Conservation (phyloP, 768 basidiomycete species). For the Galerina sulciceps region DNA sequence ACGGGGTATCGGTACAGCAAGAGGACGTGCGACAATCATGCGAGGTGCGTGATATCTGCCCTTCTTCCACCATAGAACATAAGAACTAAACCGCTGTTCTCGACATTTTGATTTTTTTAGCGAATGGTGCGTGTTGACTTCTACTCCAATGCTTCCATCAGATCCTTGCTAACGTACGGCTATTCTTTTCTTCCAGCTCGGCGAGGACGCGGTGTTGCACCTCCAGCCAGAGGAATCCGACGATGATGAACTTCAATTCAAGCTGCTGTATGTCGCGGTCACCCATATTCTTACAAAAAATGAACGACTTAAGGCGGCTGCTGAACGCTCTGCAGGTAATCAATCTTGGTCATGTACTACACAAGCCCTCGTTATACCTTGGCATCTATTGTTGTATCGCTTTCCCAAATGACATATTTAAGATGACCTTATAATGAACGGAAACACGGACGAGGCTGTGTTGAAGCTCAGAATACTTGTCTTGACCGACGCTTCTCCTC, state of each 20-base stretch:
- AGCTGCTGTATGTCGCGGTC: background rate
- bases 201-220: conserved; percentile 81
- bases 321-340: no score
- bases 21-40: conserved; percentile 99
- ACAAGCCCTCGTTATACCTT: background rate
- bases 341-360: background rate
- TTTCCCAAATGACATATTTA: background rate
- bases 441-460: no score
- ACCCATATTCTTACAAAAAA: background rate
- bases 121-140: conserved; percentile 67
- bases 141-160: conserved; percentile 12
- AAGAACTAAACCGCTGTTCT: conserved; percentile 22
- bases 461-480: no score
- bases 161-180: conserved; percentile 3
- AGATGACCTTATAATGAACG: background rate
- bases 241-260: conserved; percentile 50
- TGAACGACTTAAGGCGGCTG: background rate
- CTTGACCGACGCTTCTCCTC: background rate
- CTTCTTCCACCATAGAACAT: conserved; percentile 4
- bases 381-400: background rate
- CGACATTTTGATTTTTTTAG: conserved; percentile 39
- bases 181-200: conserved; percentile 56
- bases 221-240: conserved; percentile 79
- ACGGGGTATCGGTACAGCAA: conserved; percentile 97
- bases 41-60: conserved; percentile 64